Evolutionary conservation across 306 rosid species (phyloP).

Genomic region (Fragaria iinumae): DNA sequence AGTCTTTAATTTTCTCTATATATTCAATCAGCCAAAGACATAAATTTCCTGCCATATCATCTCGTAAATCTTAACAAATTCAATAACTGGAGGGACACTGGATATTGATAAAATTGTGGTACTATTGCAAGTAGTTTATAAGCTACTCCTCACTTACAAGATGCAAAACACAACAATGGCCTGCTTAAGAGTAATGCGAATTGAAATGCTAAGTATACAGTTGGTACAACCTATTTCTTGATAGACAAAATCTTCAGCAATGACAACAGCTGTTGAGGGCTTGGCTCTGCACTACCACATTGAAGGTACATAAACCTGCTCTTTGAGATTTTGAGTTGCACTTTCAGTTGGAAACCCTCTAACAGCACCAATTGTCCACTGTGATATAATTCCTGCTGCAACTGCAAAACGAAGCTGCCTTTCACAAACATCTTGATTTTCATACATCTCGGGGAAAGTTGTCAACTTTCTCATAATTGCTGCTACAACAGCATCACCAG

Average conservation of each 20-base stretch:
- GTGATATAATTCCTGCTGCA: conserved; percentile 89
- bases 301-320: conserved; percentile 94
- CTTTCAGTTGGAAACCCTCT: conserved; percentile 92
- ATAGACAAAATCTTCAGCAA: background rate
- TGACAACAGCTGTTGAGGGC: conserved; percentile 6
- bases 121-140: background rate
- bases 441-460: conserved; percentile 72
- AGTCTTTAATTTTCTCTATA: too few relatives aligned
- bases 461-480: conserved; percentile 83
- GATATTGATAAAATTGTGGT: background rate
- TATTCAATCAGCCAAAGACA: background rate
- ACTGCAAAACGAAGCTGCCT: conserved; percentile 84
- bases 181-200: conserved; percentile 8
- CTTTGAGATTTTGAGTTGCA: conserved; percentile 96
- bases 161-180: conserved; percentile 5
- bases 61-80: background rate
- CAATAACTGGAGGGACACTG: background rate
- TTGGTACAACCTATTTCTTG: conserved; percentile 14
- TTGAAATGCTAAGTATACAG: conserved; percentile 7
- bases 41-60: background rate
- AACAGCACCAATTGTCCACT: conserved; percentile 92
- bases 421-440: conserved; percentile 64
- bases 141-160: conserved; percentile 1
- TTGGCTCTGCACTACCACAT: conserved; percentile 60
- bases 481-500: conserved; percentile 95